Evolutionary conservation across 2,329 filamentous ascomycete genomes (phyloP).

Genomic region (Trichoderma semiorbis): DNA sequence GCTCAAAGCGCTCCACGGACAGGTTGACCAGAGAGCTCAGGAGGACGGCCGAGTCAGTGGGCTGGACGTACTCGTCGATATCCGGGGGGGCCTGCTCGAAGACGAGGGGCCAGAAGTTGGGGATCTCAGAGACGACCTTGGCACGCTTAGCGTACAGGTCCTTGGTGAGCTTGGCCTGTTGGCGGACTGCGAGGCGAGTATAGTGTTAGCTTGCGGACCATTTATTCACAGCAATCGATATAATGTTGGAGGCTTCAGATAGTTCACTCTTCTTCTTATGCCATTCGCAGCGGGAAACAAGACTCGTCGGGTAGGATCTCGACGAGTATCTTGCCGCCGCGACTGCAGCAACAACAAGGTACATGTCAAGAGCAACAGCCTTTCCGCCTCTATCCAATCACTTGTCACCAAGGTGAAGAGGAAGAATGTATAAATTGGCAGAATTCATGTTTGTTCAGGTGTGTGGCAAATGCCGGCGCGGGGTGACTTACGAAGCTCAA

Average conservation of each 20-base stretch:
- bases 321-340: neutral
- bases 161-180: slow-evolving; percentile 64
- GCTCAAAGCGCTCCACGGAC: slow-evolving; percentile 76
- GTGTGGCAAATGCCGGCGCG: slow-evolving; percentile 31
- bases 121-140: slow-evolving; percentile 66
- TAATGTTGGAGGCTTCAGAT: neutral
- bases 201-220: neutral
- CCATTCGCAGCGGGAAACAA: neutral
- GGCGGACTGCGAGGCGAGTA: slow-evolving; percentile 54
- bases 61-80: slow-evolving; percentile 83
- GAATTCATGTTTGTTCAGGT: neutral
- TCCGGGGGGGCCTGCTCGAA: slow-evolving; percentile 82
- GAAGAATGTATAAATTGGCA: neutral
- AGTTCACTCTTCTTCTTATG: neutral
- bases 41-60: slow-evolving; percentile 72
- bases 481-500: slow-evolving; percentile 68
- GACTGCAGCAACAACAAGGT: neutral
- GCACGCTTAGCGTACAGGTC: slow-evolving; percentile 75
- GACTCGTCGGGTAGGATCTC: neutral
- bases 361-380: neutral
- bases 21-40: slow-evolving; percentile 64
- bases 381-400: neutral
- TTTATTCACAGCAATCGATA: neutral
- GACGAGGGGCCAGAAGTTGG: slow-evolving; percentile 92
- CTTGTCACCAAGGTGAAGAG: neutral